Percentiles rank a stretch among this genome's conserved stretches.
These are phyloP conservation scores for Pichia sp. DNA, from an alignment of 1,139 yeast species.

Conservation along the genomic window DNA sequence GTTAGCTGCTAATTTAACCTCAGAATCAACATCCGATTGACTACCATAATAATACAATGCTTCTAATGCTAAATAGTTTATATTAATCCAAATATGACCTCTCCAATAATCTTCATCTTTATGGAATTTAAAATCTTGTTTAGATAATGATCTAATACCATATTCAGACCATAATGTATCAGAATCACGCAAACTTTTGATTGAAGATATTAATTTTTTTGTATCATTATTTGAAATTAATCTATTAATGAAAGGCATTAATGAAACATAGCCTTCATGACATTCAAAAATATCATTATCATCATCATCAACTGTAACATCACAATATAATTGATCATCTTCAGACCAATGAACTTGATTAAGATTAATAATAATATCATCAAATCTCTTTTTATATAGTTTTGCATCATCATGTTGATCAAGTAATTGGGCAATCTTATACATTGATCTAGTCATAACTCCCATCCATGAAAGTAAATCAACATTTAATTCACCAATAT, in stretches of 20 bases:
- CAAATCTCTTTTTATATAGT: slow-evolving; percentile 47
- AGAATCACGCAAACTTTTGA: slow-evolving; percentile 60
- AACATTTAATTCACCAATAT: slow-evolving; percentile 83
- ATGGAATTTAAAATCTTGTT: slow-evolving; percentile 57
- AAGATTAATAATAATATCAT: slow-evolving; percentile 54
- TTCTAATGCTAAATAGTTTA: slow-evolving; percentile 77
- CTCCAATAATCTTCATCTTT: slow-evolving; percentile 93
- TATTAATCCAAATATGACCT: slow-evolving; percentile 90
- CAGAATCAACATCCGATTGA: slow-evolving; percentile 24
- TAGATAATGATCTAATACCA: slow-evolving; percentile 81
- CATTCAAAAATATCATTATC: slow-evolving; percentile 57
- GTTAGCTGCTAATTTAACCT: slow-evolving; percentile 35
- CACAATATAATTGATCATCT: slow-evolving; percentile 68
- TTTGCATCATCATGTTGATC: slow-evolving; percentile 52
- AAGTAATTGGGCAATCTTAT: slow-evolving; percentile 62
- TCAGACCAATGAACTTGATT: slow-evolving; percentile 78
- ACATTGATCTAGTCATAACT: slow-evolving; percentile 80
- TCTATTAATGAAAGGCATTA: slow-evolving; percentile 79
- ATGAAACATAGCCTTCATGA: slow-evolving; percentile 80
- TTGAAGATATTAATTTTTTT: slow-evolving; percentile 43
- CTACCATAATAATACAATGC: slow-evolving; percentile 52
- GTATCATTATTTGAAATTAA: slow-evolving; percentile 56
- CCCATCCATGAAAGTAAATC: slow-evolving; percentile 93
- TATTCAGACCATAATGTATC: slow-evolving; percentile 69
- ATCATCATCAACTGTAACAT: slow-evolving; percentile 71